A percentile compares a stretch with the other conserved stretches of the same genome.
phyloP scores from a whole-genome alignment of 2,329 filamentous ascomycete species.

The Colletotrichum horii region DNA sequence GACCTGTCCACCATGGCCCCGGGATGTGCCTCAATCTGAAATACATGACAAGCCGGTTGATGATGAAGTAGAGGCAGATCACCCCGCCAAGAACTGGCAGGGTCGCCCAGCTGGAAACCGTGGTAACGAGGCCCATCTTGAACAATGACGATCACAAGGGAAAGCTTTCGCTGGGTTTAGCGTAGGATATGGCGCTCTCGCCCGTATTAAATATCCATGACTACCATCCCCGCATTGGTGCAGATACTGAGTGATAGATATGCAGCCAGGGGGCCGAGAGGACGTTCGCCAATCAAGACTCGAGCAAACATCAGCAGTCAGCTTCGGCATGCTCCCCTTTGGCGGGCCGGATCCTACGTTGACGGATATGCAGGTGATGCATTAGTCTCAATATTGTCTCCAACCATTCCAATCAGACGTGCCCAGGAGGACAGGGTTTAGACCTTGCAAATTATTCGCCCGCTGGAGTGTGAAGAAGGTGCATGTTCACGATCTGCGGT shows the following conservation, averaged over 20 bases:
- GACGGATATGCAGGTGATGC: neutral
- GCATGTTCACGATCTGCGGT: neutral
- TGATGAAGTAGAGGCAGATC: neutral
- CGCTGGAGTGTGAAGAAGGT: neutral
- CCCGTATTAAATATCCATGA: neutral
- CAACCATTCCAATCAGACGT: neutral
- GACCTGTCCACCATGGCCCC: slow-evolving; percentile 25
- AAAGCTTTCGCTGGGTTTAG: neutral
- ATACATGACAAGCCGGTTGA: neutral
- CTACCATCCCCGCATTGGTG: neutral
- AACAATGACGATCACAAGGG: neutral
- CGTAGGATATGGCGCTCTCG: neutral
- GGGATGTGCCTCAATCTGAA: slow-evolving; percentile 25
- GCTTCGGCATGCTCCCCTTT: neutral
- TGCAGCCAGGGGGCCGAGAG: neutral
- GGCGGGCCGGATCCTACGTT: neutral
- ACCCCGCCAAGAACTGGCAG: neutral
- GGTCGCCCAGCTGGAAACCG: neutral
- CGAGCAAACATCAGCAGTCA: neutral
- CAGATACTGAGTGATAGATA: neutral
- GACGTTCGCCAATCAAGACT: neutral
- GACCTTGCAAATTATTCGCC: neutral
- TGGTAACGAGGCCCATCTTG: neutral
- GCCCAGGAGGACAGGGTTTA: neutral
- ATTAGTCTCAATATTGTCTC: neutral